Evolutionary conservation across 163 green algal species (phyloP), one percentile per base, ranked within the genome.

Genomic region (Scenedesmus sp.): DNA sequence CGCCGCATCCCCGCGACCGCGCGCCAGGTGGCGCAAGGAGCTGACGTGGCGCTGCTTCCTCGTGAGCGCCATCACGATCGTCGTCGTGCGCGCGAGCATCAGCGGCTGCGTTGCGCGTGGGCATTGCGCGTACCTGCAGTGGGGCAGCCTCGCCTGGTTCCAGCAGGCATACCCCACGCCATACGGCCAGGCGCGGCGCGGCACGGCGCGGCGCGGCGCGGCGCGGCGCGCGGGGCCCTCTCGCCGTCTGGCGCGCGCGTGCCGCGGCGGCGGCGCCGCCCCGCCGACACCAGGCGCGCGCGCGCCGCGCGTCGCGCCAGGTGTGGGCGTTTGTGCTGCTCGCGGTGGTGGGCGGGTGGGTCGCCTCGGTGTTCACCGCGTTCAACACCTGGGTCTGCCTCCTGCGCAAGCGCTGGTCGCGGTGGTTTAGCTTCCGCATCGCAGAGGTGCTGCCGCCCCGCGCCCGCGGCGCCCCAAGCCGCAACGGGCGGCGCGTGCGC

Each of bases 371-470:
- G 11, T 90, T 86, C 70, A 87, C 78, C 20, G 73, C 77, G 0
- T 88, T 90, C 80, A 90, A 90, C 74, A 90, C 86, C 29, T 90
- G 86, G 86, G 77, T 90, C 15, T 90, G 86, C 64, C 62, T 90
- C 10, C 63, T 88, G 39, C 80, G 86, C 53, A 90, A 90, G 48
- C 81, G 77, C 44, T 90, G 86, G 86, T 77, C 75, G 62, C 86
- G 83, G n/a, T 80, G 53, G 74, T 84, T 84, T 60, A 88, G 72
- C 36, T 80, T 80, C 72, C 48, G 72, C 11, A 64, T 80, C 50
- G 11, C 54, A 3, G 72, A 80, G 72, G 72, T 80, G 31, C 22
- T 44, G 39, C 39, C 7, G 39, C 39, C 6, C 7, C 39, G 39
- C 7, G 10, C 39, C 7, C 39, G n/a, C 6, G 39, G 7, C 39